Evolutionary conservation across 2,329 filamentous ascomycete species (phyloP).

Genomic region (Hymenoscyphus infarciens): DNA sequence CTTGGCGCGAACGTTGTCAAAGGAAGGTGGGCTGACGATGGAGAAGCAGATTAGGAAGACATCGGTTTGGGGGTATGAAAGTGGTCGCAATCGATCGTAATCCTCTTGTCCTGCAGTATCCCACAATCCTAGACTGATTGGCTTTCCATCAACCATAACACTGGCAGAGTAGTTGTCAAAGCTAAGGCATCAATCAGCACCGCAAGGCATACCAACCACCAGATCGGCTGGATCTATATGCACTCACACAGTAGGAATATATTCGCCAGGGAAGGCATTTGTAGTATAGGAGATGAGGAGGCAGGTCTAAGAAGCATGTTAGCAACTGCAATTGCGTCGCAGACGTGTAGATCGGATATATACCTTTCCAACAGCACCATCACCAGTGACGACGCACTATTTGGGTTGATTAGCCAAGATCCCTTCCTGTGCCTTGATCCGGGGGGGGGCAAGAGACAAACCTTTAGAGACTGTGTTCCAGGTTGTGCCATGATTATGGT

Average conservation of each 20-base stretch:
- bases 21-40: slow-evolving; percentile 94
- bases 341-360: slow-evolving; percentile 29
- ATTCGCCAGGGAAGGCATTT: slow-evolving; percentile 99
- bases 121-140: slow-evolving; percentile 94
- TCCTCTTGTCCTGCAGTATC: slow-evolving; percentile 99
- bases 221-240: background rate
- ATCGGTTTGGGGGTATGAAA: slow-evolving; percentile 97
- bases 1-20: slow-evolving; percentile 99
- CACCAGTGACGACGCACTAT: slow-evolving; percentile 96
- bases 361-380: slow-evolving; percentile 99
- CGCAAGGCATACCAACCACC: background rate
- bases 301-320: slow-evolving; percentile 68
- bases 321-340: background rate
- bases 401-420: slow-evolving; percentile 25
- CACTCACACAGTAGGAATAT: slow-evolving; percentile 92
- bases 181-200: slow-evolving; percentile 46
- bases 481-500: slow-evolving; percentile 58
- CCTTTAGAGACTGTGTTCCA: slow-evolving; percentile 89
- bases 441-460: slow-evolving; percentile 37
- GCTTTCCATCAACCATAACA: slow-evolving; percentile 98
- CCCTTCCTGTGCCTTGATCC: slow-evolving; percentile 14
- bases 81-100: slow-evolving; percentile 89
- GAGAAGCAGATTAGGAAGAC: slow-evolving; percentile 99
- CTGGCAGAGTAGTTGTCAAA: slow-evolving; percentile 99
- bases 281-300: slow-evolving; percentile 99